Evolutionary conservation across 139 green algal species (phyloP).

Genomic region (Coelastrella sp.): DNA sequence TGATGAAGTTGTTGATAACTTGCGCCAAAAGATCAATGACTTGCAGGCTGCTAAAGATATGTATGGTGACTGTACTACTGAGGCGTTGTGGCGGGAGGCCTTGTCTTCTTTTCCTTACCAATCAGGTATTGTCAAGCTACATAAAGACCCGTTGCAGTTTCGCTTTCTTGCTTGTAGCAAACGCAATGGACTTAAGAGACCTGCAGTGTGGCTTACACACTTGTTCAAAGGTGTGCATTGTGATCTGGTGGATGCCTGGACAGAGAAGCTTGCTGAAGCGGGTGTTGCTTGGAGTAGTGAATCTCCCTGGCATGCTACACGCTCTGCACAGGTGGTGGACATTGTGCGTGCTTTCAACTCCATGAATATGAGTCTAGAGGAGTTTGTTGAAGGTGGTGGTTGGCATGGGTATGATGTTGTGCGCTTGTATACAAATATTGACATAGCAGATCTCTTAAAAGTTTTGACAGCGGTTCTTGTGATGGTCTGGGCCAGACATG

Average conservation of each 20-base stretch:
- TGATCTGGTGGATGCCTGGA: neutral
- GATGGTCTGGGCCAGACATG: no score
- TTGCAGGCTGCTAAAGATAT: no score
- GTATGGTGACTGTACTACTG: neutral
- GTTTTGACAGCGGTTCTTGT: no score
- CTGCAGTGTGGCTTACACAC: neutral
- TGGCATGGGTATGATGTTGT: neutral
- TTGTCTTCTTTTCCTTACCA: neutral
- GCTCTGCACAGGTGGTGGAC: neutral
- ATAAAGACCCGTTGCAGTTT: neutral
- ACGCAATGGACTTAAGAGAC: neutral
- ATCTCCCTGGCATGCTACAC: neutral
- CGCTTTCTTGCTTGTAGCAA: conserved; percentile 1
- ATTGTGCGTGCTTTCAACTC: neutral
- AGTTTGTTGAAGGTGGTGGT: neutral
- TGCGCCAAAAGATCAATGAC: no score
- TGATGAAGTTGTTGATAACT: no score
- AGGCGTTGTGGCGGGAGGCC: neutral
- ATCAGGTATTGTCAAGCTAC: neutral
- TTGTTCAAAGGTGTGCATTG: neutral
- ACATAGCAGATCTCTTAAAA: neutral
- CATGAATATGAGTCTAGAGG: neutral
- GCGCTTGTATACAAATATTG: neutral
- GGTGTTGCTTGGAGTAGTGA: neutral
- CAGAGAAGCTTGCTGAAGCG: neutral